A percentile compares a stretch with the other conserved stretches of the same genome.
phyloP scores from a whole-genome alignment of 768 basidiomycete species.

The Cyclocybe aegerita region DNA sequence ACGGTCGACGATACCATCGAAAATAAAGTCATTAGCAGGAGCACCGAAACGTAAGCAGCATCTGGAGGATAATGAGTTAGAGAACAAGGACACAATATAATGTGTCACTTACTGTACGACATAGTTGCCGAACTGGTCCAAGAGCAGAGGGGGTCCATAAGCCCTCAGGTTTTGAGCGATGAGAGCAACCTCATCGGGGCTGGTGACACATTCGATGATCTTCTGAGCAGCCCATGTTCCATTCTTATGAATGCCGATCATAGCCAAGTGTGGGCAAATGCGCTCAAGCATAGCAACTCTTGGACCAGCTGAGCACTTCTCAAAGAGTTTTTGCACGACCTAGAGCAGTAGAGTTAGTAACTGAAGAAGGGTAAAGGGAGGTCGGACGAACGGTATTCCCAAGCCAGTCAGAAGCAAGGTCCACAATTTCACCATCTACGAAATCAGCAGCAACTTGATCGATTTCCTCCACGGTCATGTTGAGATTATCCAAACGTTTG shows the following conservation, averaged over 20 bases:
- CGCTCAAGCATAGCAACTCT: conserved; percentile 92
- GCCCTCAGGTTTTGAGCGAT: conserved; percentile 87
- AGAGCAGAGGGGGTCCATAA: conserved; percentile 89
- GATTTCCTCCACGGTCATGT: conserved; percentile 80
- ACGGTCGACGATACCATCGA: conserved; percentile 96
- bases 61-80: conserved; percentile 33
- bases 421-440: conserved; percentile 92
- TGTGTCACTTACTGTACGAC: conserved; percentile 74
- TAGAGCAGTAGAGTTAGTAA: conserved; percentile 24
- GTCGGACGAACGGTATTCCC: conserved; percentile 80
- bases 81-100: not conserved
- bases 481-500: conserved; percentile 90
- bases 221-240: conserved; percentile 99
- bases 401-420: conserved; percentile 96
- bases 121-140: conserved; percentile 94
- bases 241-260: conserved; percentile 99
- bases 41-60: conserved; percentile 89
- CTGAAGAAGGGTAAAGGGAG: not conserved
- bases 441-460: conserved; percentile 90
- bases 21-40: conserved; percentile 92
- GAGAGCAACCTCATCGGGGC: conserved; percentile 80
- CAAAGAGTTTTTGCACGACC: conserved; percentile 97
- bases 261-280: conserved; percentile 89
- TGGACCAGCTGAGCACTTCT: conserved; percentile 75
- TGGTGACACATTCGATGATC: conserved; percentile 93